Base-by-base conservation (phyloP, 176 grass and related monocot species). In the Zizania latifolia region DNA sequence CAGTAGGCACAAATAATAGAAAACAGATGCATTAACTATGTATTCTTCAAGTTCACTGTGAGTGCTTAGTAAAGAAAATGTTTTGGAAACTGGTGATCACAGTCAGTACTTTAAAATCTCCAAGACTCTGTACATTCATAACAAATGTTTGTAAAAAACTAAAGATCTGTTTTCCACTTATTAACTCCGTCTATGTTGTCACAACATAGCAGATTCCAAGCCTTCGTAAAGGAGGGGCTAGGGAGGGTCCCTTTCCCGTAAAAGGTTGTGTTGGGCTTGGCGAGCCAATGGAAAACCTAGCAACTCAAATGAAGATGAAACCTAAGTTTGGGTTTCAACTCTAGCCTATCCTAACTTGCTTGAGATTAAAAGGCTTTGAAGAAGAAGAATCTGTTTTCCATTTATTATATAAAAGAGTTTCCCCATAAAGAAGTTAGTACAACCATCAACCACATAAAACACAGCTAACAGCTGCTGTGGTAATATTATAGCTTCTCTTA, bases 101-200 rank as follows among this genome's bases (percentile, higher is more conserved):
- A 28, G 41, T 32, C 37, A 60, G 16, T 33, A 53, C 21, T 58
- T 45, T 37, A 38, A 37, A 24, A 24, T 23, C 68, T 65, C 22
- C 30, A 58, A 36, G 16, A 50, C 57, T 65, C 63, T 22, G 36
- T 70, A 76, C 32, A 54, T 58, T 53, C 70, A 30, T 68, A 22
- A 26, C 2, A 40, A 24, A 38, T 59, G 8, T 32, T 44, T 58
- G 12, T 16, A 50, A 64, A 89, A 41, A n/a, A 89, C 82, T 17
- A 84, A 36, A 23, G 70, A 16, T 26, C 30, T 16, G 1, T 27
- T 71, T 51, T 90, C 90, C 55, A 89, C 65, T 36, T 39, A 56
- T 44, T 69, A 81, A 65, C 38, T 71, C 77, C 30, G 62, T 16
- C 38, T 68, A 64, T 65, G 23, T 55, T 26, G 59, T n/a, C n/a